Base-by-base conservation (phyloP, 1,284 basidiomycete species). In the Trametes pubescens region DNA sequence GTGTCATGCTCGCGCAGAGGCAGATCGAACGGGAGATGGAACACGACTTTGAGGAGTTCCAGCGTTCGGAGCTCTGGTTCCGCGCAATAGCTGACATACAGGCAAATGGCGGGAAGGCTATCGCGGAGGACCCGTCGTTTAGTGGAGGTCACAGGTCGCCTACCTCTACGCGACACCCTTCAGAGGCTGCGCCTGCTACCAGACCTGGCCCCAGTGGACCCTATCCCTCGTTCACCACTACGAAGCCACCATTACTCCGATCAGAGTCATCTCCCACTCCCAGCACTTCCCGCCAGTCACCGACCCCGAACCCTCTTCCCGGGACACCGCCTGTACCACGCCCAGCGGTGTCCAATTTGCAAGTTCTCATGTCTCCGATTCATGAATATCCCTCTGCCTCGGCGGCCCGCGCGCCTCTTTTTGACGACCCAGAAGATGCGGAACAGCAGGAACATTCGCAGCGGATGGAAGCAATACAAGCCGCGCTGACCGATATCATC, bases 401-500 rank as follows among this genome's bases (percentile, higher is more conserved):
- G 24, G 77, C 82, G n/a, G 77, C 86, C 2, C 81, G 92, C 51
- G 86, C 91, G 1, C 93, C 93, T 2, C 79, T 94, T n/a, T 94
- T 94, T 68, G 86, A 91, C 68, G 91, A 92, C 68, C 87, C 89
- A 0, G 86, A 90, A 60, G 88, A 92, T 61, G 73, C 70, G 6
- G 83, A 82, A 48, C 80, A 82, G 61, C 85, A 84, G 57, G 80
- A 82, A 11, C 78, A 79, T 59, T 74, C 76, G 1, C 84, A 90
- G 68, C 84, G 94, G 38, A 96, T 98, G 86, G 94, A 95, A 69
- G 95, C 95, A 4, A 95, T 98, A 24, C 95, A 96, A 72, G 93
- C 94, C 4, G 96, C 96, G 1, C 81, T 99, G 64, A 96, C 92
- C 18, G 94, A 95, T 73, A 98, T 99, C 74, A 96, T 98, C 71